Evolutionary conservation across 352 stramenopile species (phyloP).

Genomic region (Phytopythium kandeliae): DNA sequence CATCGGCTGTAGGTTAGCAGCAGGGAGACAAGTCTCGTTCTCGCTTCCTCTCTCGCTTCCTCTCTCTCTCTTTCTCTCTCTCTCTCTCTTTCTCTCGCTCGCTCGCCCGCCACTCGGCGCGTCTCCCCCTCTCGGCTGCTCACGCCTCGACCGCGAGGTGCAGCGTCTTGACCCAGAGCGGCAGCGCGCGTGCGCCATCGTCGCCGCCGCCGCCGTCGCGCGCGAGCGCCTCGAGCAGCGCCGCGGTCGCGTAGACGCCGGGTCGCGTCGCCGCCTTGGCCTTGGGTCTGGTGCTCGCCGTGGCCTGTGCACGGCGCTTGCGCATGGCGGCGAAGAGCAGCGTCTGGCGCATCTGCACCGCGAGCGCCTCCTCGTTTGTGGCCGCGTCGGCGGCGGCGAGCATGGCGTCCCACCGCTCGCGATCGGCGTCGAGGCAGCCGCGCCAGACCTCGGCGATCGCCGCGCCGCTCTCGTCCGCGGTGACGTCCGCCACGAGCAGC

Average conservation of each 20-base stretch:
- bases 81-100: too few relatives aligned
- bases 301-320: conserved; percentile 22
- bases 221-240: conserved; percentile 63
- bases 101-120: too few relatives aligned
- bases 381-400: conserved; percentile 40
- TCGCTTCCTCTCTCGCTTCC: too few relatives aligned
- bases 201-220: too few relatives aligned
- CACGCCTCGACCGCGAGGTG: conserved; percentile 39
- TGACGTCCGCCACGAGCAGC: conserved; percentile 27
- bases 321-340: conserved; percentile 61
- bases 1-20: conserved; percentile 3
- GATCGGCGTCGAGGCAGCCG: conserved; percentile 46
- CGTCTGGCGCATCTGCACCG: conserved; percentile 62
- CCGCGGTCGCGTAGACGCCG: conserved; percentile 31
- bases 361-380: conserved; percentile 59
- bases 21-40: too few relatives aligned
- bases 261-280: conserved; percentile 10
- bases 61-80: too few relatives aligned
- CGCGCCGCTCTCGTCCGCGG: conserved; percentile 33
- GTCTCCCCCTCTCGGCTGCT: too few relatives aligned
- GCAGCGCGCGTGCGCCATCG: conserved; percentile 38
- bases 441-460: conserved; percentile 47
- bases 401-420: conserved; percentile 50
- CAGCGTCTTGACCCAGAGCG: conserved; percentile 74
- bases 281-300: conserved; percentile 5